phyloP scores from a whole-genome alignment of 169 alveolate species.

The Theileria orientalis region DNA sequence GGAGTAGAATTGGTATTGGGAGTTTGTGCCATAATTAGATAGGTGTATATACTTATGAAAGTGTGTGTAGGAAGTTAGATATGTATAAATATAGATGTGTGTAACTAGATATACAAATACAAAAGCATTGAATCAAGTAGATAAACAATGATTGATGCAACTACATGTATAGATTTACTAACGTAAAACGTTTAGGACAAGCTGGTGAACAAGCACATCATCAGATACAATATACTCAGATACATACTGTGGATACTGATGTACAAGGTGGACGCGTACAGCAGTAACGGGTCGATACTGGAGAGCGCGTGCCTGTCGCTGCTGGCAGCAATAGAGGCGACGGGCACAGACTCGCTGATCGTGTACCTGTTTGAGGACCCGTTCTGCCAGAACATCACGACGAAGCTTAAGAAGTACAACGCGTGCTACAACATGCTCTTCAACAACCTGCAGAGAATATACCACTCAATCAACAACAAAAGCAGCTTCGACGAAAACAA shows the following conservation, averaged over 20 bases:
- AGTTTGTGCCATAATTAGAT: too few species aligned
- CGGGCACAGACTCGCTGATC: constrained; percentile 52
- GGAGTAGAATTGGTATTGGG: not conserved
- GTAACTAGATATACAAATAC: too few species aligned
- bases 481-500: constrained; percentile 33
- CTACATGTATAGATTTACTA: too few species aligned
- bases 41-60: not conserved
- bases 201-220: constrained; percentile 61
- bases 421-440: constrained; percentile 24
- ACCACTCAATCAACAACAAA: constrained; percentile 11
- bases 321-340: constrained; percentile 47
- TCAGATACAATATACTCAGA: constrained; percentile 40
- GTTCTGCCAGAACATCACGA: constrained; percentile 14
- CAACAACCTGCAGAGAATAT: constrained; percentile 9
- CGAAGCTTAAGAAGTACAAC: constrained; percentile 17
- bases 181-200: constrained; percentile 52
- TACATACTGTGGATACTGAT: constrained; percentile 62
- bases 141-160: too few species aligned
- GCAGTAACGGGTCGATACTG: constrained; percentile 43
- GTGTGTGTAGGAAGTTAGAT: not conserved
- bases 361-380: constrained; percentile 54
- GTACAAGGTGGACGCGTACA: constrained; percentile 27
- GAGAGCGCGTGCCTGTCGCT: constrained; percentile 61
- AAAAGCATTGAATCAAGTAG: too few species aligned
- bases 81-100: too few species aligned